Base-by-base conservation (phyloP, 805 yeast species). In the Zygosaccharomyces kombuchaensis region DNA sequence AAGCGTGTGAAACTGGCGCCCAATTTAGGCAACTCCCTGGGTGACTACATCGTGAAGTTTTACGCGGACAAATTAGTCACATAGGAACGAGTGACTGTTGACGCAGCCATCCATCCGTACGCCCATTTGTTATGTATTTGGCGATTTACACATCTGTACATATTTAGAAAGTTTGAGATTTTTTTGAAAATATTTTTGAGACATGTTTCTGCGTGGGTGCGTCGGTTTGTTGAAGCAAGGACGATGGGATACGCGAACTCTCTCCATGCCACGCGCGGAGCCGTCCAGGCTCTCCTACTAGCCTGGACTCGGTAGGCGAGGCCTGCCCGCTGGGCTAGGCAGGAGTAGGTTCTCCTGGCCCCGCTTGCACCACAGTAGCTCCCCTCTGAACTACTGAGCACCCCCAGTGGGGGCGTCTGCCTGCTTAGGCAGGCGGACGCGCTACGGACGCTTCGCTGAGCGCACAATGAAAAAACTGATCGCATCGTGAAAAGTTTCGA, bases 31-130 rank as follows among this genome's bases (percentile, higher is more conserved):
- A 56, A 53, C 43, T 49, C 61, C 19, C 32, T 61, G 9, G 54
- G 52, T 9, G 57, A 58, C 30, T 61, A 57, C 43, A 46, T 61
- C 16, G 44, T 51, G 17, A 61, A 55, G 42, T 61, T 49, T 44
- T 61, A 57, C 42, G 56, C 62, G 2, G 64, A 60, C 44, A 17
- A 21, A 14, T 27, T 27, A 16, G 31, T 38, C 41, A 38, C 14
- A 12, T 27, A 21, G 31, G 13, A 29, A 29, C 3, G 16, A 10
- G 8, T 29, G 32, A 29, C 32, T 29, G 32, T 29, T 29, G 4
- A 9, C 2, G 8, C 16, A 12, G 16, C 5, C 21, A 3, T 19
- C 3, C 32, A 29, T 4, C 32, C 13, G 32, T 29, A n/a, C 32
- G 4, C 16, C 32, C 29, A 26, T 26, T 25, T 2, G n/a, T 26